Conservation (phyloP, 768 basidiomycete species). For the Leucogyrophana mollusca region DNA sequence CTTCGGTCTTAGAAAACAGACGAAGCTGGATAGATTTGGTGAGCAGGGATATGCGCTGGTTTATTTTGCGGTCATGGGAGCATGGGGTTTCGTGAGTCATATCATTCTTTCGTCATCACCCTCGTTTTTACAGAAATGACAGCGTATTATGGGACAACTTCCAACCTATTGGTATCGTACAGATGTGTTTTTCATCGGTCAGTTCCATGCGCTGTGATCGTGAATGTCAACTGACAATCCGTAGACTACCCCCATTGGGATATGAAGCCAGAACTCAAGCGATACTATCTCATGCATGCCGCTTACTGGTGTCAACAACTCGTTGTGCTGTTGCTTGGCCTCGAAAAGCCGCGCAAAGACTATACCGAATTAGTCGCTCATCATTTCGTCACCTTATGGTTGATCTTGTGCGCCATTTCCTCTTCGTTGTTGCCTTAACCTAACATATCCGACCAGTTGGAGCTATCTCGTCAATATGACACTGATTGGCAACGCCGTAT, state of each 20-base stretch:
- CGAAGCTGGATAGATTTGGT: slow-evolving; percentile 80
- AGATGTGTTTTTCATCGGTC: slow-evolving; percentile 82
- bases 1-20: slow-evolving; percentile 64
- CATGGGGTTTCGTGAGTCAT: slow-evolving; percentile 74
- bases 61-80: slow-evolving; percentile 72
- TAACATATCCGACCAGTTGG: slow-evolving; percentile 53
- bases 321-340: slow-evolving; percentile 73
- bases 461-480: slow-evolving; percentile 82
- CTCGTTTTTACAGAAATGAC: slow-evolving; percentile 4
- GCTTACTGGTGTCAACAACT: slow-evolving; percentile 96
- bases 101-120: not conserved
- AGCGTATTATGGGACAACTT: slow-evolving; percentile 81
- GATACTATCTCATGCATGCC: slow-evolving; percentile 91
- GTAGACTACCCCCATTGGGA: slow-evolving; percentile 87
- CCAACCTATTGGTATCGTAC: slow-evolving; percentile 89
- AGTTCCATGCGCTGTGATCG: slow-evolving; percentile 12
- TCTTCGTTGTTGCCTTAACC: slow-evolving; percentile 3
- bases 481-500: slow-evolving; percentile 86
- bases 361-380: slow-evolving; percentile 84
- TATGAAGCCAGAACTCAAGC: slow-evolving; percentile 82
- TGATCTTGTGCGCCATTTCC: slow-evolving; percentile 67
- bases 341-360: slow-evolving; percentile 96
- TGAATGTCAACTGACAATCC: not conserved
- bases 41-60: slow-evolving; percentile 88
- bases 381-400: slow-evolving; percentile 93